phyloP scores from a whole-genome alignment of 768 basidiomycete species.

The Coprinopsis sp. region DNA sequence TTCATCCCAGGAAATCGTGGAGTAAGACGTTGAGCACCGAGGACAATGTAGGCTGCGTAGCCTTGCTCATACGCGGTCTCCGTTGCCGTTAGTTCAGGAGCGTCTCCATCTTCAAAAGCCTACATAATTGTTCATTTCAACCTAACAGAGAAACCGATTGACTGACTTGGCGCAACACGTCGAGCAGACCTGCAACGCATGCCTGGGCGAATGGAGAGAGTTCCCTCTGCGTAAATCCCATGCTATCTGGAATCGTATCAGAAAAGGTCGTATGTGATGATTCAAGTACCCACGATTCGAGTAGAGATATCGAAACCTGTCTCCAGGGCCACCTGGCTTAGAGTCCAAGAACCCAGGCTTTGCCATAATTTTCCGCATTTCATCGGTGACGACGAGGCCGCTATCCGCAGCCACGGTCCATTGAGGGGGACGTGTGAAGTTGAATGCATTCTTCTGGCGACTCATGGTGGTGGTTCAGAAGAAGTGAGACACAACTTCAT shows the following conservation, averaged over 20 bases:
- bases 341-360: constrained; percentile 23
- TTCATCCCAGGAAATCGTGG: neutral
- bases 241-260: constrained; percentile 16
- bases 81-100: constrained; percentile 33
- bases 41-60: constrained; percentile 35
- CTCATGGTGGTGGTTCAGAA: too few relatives aligned
- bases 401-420: neutral
- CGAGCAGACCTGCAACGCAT: constrained; percentile 24
- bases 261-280: neutral
- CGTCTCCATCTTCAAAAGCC: constrained; percentile 25
- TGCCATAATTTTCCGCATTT: constrained; percentile 25
- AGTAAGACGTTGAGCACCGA: constrained; percentile 36
- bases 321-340: constrained; percentile 21
- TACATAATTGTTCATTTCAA: too few relatives aligned
- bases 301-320: constrained; percentile 1
- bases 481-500: too few relatives aligned
- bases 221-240: constrained; percentile 17
- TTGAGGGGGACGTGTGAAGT: neutral
- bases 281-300: neutral
- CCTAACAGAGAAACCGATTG: too few relatives aligned
- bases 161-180: constrained; percentile 19
- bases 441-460: too few relatives aligned
- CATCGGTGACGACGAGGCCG: constrained; percentile 23
- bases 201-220: constrained; percentile 25
- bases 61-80: constrained; percentile 42